Base-by-base conservation (phyloP, 106 monocot species). In the Iris macrosiphon region DNA sequence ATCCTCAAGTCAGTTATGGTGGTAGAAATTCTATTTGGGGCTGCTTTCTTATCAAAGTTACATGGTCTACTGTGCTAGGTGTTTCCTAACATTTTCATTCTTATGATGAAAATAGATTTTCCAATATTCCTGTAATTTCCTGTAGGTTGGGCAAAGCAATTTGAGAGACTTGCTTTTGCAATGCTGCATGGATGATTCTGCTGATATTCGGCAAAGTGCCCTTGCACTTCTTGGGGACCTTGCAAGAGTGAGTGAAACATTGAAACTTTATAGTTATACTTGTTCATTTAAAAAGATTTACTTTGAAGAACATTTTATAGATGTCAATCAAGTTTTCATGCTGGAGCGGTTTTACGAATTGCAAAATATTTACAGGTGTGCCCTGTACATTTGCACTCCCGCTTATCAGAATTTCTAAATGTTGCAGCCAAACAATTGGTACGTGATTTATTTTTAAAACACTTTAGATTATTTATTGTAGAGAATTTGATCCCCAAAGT, bases 151-250 rank as follows among this genome's bases (percentile, higher is more conserved):
- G 26, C 72, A 87, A 57, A 91, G 83, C 56, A 87, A 76, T 69
- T 79, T 99, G 76, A 84, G 75, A 45, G 98, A 99, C 51, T 65
- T 91, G 30, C 91, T 99, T 49, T 57, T 91, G 56, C 98, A 87
- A 60, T 87, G 98, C 59, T 99, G 98, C 54, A 71, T 87, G 80
- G 98, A 99, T 76, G 87, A 87, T 47, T 55, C 69, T 31, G 43
- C 80, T 70, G 98, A 99, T 81, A 68, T 91, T 72, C 75, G 98
- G 38, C 98, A 99, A 69, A 99, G 98, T 80, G 87, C 91, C 24
- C 74, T 87, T 65, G 98, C 98, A 35, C 91, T 99, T 64, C 83
- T 99, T 65, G 98, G 98, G 52, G 98, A 99, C 61, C 80, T 99
- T 68, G 83, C 98, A 68, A 91, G 83, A 72, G 98, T 99, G 59